Percentiles rank a stretch among this genome's conserved stretches.
Conservation (phyloP, 129 eudicot species). For the Tanacetum coccineum region DNA sequence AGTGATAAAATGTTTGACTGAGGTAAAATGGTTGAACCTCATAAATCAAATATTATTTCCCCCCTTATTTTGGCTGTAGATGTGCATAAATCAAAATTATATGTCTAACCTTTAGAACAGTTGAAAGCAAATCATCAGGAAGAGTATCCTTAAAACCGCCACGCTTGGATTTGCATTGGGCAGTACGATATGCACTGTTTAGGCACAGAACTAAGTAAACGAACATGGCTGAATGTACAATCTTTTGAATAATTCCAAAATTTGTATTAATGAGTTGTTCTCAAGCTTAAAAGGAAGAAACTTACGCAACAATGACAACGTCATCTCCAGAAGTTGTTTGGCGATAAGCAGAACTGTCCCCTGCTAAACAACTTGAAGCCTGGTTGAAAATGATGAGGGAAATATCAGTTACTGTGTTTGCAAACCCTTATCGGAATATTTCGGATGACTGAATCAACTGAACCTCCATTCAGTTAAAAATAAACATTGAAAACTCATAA, state of each 20-base stretch:
- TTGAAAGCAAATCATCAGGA: slow-evolving; percentile 89
- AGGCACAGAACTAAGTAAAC: neutral
- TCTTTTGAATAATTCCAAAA: neutral
- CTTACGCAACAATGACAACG: slow-evolving; percentile 95
- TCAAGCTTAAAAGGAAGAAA: slow-evolving; percentile 9
- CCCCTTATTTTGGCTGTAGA: neutral
- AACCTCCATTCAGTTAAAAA: too few relatives aligned
- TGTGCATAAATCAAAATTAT: neutral
- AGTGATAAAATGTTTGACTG: neutral
- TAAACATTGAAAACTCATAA: too few relatives aligned
- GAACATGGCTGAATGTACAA: neutral
- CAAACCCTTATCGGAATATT: neutral
- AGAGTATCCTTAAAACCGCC: slow-evolving; percentile 94
- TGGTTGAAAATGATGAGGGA: slow-evolving; percentile 11
- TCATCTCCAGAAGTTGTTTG: slow-evolving; percentile 69
- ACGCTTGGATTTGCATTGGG: slow-evolving; percentile 82
- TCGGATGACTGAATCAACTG: too few relatives aligned
- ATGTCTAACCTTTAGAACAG: slow-evolving; percentile 73
- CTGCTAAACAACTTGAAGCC: slow-evolving; percentile 79
- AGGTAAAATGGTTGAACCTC: neutral
- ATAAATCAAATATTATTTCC: neutral
- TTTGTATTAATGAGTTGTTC: neutral
- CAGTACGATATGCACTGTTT: slow-evolving; percentile 81
- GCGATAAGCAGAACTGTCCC: slow-evolving; percentile 53
- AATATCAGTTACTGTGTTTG: neutral